Evolutionary conservation across 2,329 filamentous ascomycete genomes (phyloP).

Genomic region (Aspergillus sp.): DNA sequence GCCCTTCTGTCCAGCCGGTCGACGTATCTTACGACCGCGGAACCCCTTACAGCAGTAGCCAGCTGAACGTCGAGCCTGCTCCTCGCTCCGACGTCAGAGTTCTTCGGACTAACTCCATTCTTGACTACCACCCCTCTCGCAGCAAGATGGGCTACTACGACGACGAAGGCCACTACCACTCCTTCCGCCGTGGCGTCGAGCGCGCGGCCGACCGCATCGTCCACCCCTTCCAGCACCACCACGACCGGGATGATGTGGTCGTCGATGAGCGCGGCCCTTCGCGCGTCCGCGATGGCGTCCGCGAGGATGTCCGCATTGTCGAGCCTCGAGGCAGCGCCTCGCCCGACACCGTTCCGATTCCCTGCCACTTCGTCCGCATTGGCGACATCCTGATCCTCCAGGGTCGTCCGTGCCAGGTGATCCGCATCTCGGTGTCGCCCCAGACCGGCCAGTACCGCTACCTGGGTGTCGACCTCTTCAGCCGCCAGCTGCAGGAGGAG

Average conservation of each 20-base stretch:
- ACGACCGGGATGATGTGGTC: slow-evolving; percentile 25
- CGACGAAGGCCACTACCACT: slow-evolving; percentile 67
- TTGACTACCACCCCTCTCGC: slow-evolving; percentile 44
- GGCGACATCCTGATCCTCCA: slow-evolving; percentile 98
- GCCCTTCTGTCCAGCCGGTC: slow-evolving; percentile 11
- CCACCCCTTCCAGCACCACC: slow-evolving; percentile 50
- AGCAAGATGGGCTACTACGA: slow-evolving; percentile 77
- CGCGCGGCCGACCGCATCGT: slow-evolving; percentile 56
- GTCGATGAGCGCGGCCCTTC: slow-evolving; percentile 36
- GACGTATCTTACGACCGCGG: slow-evolving; percentile 15
- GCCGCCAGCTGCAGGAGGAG: slow-evolving; percentile 98
- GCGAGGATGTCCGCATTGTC: slow-evolving; percentile 42
- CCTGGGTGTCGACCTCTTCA: slow-evolving; percentile 99
- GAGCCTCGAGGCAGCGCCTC: slow-evolving; percentile 41
- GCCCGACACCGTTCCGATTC: slow-evolving; percentile 90
- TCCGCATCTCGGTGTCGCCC: slow-evolving; percentile 95
- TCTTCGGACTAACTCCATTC: slow-evolving; percentile 39
- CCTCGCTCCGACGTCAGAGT: slow-evolving; percentile 42
- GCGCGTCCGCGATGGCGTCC: slow-evolving; percentile 35
- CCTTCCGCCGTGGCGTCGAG: slow-evolving; percentile 61
- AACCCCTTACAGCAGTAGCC: slow-evolving; percentile 18
- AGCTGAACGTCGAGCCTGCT: slow-evolving; percentile 13
- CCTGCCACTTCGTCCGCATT: slow-evolving; percentile 98
- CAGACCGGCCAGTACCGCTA: slow-evolving; percentile 99
- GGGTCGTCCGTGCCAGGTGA: slow-evolving; percentile 98